These are phyloP conservation scores for Canavalia ensiformis DNA, from an alignment of 306 rosid genomes.

Conservation along the genomic window DNA sequence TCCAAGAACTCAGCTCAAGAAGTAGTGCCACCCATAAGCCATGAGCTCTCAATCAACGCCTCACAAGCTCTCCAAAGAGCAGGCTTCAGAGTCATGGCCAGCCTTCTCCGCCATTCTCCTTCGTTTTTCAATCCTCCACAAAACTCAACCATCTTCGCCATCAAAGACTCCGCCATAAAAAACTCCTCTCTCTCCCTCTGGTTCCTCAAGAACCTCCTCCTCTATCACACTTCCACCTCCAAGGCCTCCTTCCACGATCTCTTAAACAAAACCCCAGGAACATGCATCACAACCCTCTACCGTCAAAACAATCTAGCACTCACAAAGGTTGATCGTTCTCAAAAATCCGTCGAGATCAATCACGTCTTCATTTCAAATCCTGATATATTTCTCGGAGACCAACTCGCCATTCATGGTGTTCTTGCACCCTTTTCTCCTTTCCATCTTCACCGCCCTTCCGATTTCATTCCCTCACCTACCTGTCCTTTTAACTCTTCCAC, in stretches of 20 bases:
- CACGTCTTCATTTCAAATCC: conserved; percentile 67
- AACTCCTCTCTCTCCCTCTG: conserved; percentile 62
- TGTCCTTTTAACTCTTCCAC: conserved; percentile 41
- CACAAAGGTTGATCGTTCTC: conserved; percentile 52
- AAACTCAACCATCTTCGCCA: conserved; percentile 55
- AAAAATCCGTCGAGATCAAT: conserved; percentile 64
- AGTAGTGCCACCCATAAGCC: conserved; percentile 29
- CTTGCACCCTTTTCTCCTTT: conserved; percentile 62
- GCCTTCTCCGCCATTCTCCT: conserved; percentile 69
- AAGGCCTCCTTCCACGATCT: conserved; percentile 43
- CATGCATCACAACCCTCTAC: conserved; percentile 63
- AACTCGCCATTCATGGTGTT: conserved; percentile 74
- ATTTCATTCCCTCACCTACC: conserved; percentile 49
- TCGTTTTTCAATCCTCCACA: conserved; percentile 58
- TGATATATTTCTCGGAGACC: conserved; percentile 57
- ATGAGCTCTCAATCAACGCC: conserved; percentile 56
- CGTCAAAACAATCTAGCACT: conserved; percentile 53
- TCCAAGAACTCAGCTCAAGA: conserved; percentile 51
- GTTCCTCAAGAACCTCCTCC: conserved; percentile 69
- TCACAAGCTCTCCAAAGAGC: conserved; percentile 62
- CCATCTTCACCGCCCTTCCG: conserved; percentile 45
- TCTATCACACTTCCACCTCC: conserved; percentile 46
- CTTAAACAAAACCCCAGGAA: conserved; percentile 44
- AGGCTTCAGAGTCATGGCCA: conserved; percentile 68
- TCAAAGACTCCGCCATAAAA: conserved; percentile 51